Base-by-base conservation (phyloP, 495 filamentous ascomycete species). In the Opeltia flavorubescens region DNA sequence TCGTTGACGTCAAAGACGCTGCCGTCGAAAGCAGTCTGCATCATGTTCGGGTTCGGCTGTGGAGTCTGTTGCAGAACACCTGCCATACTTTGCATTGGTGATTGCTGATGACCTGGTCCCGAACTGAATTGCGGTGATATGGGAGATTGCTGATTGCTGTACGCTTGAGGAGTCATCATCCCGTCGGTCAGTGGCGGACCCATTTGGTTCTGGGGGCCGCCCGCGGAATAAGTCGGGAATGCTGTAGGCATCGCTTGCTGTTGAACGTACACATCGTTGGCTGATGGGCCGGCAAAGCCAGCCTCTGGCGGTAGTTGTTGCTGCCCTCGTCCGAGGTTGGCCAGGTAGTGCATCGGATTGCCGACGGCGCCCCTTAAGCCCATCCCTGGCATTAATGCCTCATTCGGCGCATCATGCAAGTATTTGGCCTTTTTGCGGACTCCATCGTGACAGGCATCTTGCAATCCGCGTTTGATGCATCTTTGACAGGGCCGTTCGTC, bases 341-440 rank as follows among this genome's bases (percentile, higher is more conserved):
- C 20, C 15, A 53, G 36, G 20, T 49, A 49, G 6, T 49, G 47
- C 26, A 49, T 28, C 44, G 61, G 62, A 47, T 67, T 69, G 54
- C 66, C 65, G 33, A 71, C 67, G 48, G 44, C 33, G 17, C 45
- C 42, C 51, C 52, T 65, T 65, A n/a, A 63, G 62, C 63, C 61
- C 24, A 75, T 65, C 18, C 74, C 74, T 47, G 78, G 20, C 72
- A 80, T 73, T 55, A 83, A 62, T 46, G 75, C 76, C 49, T 91
- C 87, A 46, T 84, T 76, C 30, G 89, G 86, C 23, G 89, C 87
- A 68, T 95, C 91, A 64, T 95, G 89, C 40, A 98, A 81, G 67
- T 98, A 98, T 62, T 98, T 98, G 51, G 91, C 91, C 71, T 96
- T 98, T 65, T 98, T 96, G 50, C 91, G 83, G 31, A 95, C 86